phyloP scores from a whole-genome alignment of 2,329 filamentous ascomycete species.

The Ciborinia camelliae region DNA sequence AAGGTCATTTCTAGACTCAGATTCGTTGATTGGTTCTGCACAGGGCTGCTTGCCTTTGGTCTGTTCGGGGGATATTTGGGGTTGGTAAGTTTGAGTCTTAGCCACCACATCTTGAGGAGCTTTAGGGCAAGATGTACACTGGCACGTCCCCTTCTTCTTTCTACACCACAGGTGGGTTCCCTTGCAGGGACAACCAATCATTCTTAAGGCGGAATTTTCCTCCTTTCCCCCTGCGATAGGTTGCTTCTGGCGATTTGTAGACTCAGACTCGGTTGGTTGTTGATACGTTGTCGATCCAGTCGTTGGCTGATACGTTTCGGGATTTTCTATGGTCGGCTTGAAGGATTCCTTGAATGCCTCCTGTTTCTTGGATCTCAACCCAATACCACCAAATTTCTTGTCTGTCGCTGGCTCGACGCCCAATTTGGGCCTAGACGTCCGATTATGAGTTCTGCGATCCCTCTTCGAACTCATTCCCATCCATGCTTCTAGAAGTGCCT shows the following conservation, averaged over 20 bases:
- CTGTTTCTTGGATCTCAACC: not conserved
- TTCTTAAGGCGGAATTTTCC: not conserved
- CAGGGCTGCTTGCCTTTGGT: not conserved
- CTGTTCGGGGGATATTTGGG: not conserved
- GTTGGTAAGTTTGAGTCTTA: not conserved
- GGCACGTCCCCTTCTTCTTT: slow-evolving; percentile 7
- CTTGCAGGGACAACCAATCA: slow-evolving; percentile 11
- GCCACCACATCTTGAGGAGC: not conserved
- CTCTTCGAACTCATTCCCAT: slow-evolving; percentile 52
- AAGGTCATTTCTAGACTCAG: not conserved
- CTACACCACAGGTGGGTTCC: slow-evolving; percentile 16
- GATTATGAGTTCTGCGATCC: slow-evolving; percentile 47
- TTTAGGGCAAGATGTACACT: slow-evolving; percentile 16
- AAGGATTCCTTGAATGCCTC: slow-evolving; percentile 1
- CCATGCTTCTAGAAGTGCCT: slow-evolving; percentile 77
- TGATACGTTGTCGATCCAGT: not conserved
- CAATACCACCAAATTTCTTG: not conserved
- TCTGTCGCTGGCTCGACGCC: slow-evolving; percentile 1
- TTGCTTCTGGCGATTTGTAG: not conserved
- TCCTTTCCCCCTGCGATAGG: not conserved
- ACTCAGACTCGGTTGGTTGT: not conserved
- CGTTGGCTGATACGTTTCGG: not conserved
- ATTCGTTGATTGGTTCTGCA: not conserved
- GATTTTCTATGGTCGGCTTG: not conserved
- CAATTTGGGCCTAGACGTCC: slow-evolving; percentile 24